Percentiles rank a stretch among this genome's conserved stretches.
These are phyloP conservation scores for Penstemon newberryi DNA, from an alignment of 257 asterid genomes.

Conservation along the genomic window DNA sequence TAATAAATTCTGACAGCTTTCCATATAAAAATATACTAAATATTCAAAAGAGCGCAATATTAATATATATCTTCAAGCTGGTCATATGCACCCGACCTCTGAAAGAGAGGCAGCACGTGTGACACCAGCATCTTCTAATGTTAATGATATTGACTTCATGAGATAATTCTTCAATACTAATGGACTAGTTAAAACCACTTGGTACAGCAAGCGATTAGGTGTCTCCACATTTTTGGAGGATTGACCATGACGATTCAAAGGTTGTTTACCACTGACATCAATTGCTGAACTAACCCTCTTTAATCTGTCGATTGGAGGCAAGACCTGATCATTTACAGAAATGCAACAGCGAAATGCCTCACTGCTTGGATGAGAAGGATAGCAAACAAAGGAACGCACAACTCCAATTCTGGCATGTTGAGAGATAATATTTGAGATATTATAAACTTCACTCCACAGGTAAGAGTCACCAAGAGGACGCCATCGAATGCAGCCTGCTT, in stretches of 20 bases:
- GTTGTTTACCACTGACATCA: slow-evolving; percentile 40
- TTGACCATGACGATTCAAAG: slow-evolving; percentile 36
- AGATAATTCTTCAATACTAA: slow-evolving; percentile 79
- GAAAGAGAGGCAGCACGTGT: slow-evolving; percentile 62
- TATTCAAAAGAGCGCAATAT: slow-evolving; percentile 17
- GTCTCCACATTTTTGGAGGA: slow-evolving; percentile 41
- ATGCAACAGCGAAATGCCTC: slow-evolving; percentile 95
- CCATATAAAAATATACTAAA: slow-evolving; percentile 14
- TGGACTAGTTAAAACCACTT: slow-evolving; percentile 74
- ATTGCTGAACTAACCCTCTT: slow-evolving; percentile 41
- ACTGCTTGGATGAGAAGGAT: slow-evolving; percentile 92
- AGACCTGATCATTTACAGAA: slow-evolving; percentile 63
- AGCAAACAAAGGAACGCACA: slow-evolving; percentile 85
- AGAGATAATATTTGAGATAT: slow-evolving; percentile 75
- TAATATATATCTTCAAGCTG: slow-evolving; percentile 22
- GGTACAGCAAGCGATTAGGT: slow-evolving; percentile 62
- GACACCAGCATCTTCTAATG: slow-evolving; percentile 76
- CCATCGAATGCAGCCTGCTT: slow-evolving; percentile 87
- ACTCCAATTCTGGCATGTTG: slow-evolving; percentile 68
- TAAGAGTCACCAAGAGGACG: slow-evolving; percentile 87
- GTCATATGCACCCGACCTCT: slow-evolving; percentile 52
- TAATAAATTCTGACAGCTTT: slow-evolving; percentile 20
- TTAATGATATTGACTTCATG: slow-evolving; percentile 64
- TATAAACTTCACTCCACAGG: slow-evolving; percentile 94
- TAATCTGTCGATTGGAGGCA: slow-evolving; percentile 55